Base-by-base conservation (phyloP, 495 filamentous ascomycete species). In the Apiosordaria backusii region DNA sequence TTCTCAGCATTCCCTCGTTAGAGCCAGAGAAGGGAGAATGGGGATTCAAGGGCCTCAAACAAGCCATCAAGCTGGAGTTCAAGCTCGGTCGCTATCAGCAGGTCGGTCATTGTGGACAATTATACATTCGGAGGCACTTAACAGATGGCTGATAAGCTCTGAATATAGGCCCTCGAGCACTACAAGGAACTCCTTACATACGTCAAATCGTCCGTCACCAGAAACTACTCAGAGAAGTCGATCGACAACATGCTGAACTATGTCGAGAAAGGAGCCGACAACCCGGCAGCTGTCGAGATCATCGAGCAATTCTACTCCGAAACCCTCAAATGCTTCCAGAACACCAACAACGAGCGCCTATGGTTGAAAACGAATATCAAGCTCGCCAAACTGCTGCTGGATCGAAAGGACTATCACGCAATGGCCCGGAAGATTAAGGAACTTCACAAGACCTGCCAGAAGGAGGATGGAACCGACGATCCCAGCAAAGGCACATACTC, bases 361-460 rank as follows among this genome's bases (percentile, higher is more conserved):
- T 99, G 95, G 95, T 83, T 99, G 52, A 98, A 98, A 83, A 98
- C 96, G 0, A 98, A 97, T 74, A 96, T 97, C 71, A 99, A 99
- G 80, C 85, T 99, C 5, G 92, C 95, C 29, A 89, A 90, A 65
- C 82, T 99, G 16, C 93, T 92, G 81, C 83, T 99, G 15, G 93
- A 96, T 67, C 87, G 92, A 65, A 96, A 94, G 72, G 89, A 97
- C 75, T 99, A 97, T 74, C 75, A 81, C 7, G 85, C 89, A 58
- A 83, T 98, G 27, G 87, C 87, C 18, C 92, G 87, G 72, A 97
- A 97, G 72, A 84, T 97, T 10, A 86, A 90, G 21, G 90, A 97
- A 71, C 81, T 99, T 63, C 94, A 99, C 78, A 87, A 88, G 68
- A 90, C 92, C 15, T 99, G 96, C 73, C 92, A 94, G 74, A 88